Evolutionary conservation across 495 filamentous ascomycete genomes (phyloP).

Genomic region (Lentithecium fluviatile): DNA sequence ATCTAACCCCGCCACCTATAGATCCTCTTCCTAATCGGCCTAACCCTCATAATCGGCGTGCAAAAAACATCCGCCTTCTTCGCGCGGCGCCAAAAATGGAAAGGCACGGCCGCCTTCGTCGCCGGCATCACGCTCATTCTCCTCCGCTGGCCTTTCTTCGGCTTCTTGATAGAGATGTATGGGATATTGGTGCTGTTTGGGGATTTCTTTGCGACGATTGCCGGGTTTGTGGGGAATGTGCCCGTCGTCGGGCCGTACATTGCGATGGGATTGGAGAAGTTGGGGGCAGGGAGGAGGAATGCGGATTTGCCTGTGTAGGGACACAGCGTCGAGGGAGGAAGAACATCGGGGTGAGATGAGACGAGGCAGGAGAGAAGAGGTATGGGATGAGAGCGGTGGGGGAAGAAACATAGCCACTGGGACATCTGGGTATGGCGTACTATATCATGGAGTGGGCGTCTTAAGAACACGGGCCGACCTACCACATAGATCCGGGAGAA

Average conservation of each 20-base stretch:
- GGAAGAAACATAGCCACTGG: too few relatives aligned
- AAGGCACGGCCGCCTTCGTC: conserved; percentile 87
- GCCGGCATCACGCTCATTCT: conserved; percentile 83
- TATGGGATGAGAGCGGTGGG: too few relatives aligned
- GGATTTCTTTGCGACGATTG: conserved; percentile 91
- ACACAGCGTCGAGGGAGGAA: too few relatives aligned
- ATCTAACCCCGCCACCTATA: conserved; percentile 37
- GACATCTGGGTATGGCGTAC: background rate
- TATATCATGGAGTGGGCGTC: background rate
- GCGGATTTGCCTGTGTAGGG: conserved; percentile 71
- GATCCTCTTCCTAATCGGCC: conserved; percentile 96
- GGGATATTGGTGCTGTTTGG: conserved; percentile 92
- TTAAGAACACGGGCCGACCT: too few relatives aligned
- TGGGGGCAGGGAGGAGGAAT: conserved; percentile 65
- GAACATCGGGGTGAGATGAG: background rate
- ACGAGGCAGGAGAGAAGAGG: too few relatives aligned
- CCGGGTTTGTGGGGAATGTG: conserved; percentile 77
- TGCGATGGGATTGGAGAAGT: conserved; percentile 62
- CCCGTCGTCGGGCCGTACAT: conserved; percentile 86
- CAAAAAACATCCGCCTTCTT: conserved; percentile 91
- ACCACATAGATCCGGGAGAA: too few relatives aligned
- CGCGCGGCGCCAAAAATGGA: conserved; percentile 84
- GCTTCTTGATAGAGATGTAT: conserved; percentile 88
- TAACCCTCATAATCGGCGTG: conserved; percentile 92
- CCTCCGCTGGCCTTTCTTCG: conserved; percentile 80